Base-by-base conservation (phyloP, 2,329 filamentous ascomycete genomes). In the Calonectria henricotiae region DNA sequence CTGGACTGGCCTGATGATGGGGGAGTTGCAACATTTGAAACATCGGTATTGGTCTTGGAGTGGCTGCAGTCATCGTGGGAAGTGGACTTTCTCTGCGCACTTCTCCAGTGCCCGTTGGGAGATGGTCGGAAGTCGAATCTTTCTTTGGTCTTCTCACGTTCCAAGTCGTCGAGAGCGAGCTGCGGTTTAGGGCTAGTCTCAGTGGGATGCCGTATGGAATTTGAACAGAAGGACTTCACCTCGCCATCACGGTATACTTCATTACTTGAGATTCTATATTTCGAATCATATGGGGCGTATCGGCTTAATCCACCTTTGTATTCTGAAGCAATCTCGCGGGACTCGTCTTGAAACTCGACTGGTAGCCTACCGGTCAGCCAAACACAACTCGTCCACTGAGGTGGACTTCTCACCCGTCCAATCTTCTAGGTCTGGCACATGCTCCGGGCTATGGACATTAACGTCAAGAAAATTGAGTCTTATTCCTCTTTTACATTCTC, bases 401-500 rank as follows among this genome's bases (percentile, higher is more conserved):
- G 32, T 44, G 32, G 15, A 5, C 4, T n/a, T 55, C 77, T 46
- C 75, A 80, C 79, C 76, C 67, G 70, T 68, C 74, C 78, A 77
- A 15, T 73, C 70, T 27, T 65, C 65, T 4, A 75, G 63, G n/a
- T 60, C 54, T 20, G 75, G 65, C 60, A 74, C 84, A 60, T 89
- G 88, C 12, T 90, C 91, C 63, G 92, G 94, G 61, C 86, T 84
- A 77, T 93, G 90, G 67, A 92, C 91, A 71, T 92, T 92, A 4
- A 92, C 93, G 79, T 98, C 95, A 75, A 98, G 95, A 78, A 98
- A 98, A 83, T 98, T 98, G 46, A 98, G 86, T 43, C 94, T 90
- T 62, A 98, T 87, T 20, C 95, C 96, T 75, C 95, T 90, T 80
- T 95, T 95, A 85, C 96, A 98, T 68, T 91, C 86, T 62, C 96